These are phyloP conservation scores for Serendipita sp. DNA, from an alignment of 1,284 basidiomycete species.

Conservation along the genomic window DNA sequence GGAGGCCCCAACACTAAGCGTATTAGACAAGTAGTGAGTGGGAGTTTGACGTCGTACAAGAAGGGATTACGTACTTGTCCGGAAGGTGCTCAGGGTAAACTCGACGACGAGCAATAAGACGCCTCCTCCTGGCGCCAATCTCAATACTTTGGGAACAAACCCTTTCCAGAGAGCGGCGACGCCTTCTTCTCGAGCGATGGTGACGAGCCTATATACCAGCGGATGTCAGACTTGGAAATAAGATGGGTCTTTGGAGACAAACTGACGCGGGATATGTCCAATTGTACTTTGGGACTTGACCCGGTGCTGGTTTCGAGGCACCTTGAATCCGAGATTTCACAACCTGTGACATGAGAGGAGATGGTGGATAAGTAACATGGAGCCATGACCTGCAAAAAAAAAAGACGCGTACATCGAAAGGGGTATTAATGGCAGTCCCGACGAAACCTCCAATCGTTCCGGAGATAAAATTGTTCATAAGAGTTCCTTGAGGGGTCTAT, in stretches of 20 bases:
- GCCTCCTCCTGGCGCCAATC: constrained; percentile 88
- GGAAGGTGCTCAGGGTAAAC: constrained; percentile 61
- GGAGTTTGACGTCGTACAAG: background rate
- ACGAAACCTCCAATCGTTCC: constrained; percentile 84
- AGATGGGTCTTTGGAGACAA: background rate
- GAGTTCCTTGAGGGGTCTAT: constrained; percentile 54
- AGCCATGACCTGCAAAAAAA: background rate
- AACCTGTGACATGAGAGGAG: constrained; percentile 61
- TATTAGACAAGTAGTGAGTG: background rate
- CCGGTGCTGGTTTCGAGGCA: constrained; percentile 42
- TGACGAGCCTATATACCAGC: constrained; percentile 37
- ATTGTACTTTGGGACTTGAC: constrained; percentile 72
- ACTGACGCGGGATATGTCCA: constrained; percentile 75
- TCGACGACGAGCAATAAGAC: constrained; percentile 86
- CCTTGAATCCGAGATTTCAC: constrained; percentile 95
- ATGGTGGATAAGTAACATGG: background rate
- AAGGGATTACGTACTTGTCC: constrained; percentile 41
- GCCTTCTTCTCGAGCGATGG: constrained; percentile 85
- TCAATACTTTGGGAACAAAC: constrained; percentile 73
- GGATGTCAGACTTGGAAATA: background rate
- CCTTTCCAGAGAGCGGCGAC: constrained; percentile 86
- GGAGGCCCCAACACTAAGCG: constrained; percentile 16
- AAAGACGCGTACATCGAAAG: constrained; percentile 19
- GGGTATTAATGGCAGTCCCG: constrained; percentile 71
- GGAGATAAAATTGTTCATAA: constrained; percentile 87